These are phyloP conservation scores for Hansenula anomala DNA, from an alignment of 1,139 yeast genomes.

Conservation along the genomic window DNA sequence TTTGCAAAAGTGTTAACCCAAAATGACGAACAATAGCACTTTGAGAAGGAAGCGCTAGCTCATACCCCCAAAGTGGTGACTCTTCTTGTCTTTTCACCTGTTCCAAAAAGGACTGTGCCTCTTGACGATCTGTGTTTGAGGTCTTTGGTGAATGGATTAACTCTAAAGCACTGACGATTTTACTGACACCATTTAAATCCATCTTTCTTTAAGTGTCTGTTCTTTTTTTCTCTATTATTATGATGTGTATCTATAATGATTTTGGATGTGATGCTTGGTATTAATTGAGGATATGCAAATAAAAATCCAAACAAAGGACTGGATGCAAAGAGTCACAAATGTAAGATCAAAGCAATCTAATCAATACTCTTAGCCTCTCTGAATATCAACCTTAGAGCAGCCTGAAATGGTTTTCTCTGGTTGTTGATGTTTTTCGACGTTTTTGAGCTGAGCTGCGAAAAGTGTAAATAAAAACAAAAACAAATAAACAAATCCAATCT, in stretches of 20 bases:
- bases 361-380: too few species aligned
- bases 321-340: too few species aligned
- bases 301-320: too few species aligned
- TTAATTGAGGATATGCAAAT: too few species aligned
- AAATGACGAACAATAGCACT: slow-evolving; percentile 79
- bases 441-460: neutral
- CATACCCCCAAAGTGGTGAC: slow-evolving; percentile 92
- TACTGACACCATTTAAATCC: slow-evolving; percentile 17
- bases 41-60: slow-evolving; percentile 64
- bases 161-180: slow-evolving; percentile 64
- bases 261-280: too few species aligned
- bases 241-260: too few species aligned
- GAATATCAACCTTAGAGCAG: too few species aligned
- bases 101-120: slow-evolving; percentile 73
- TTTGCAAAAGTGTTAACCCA: slow-evolving; percentile 77
- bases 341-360: too few species aligned
- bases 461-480: neutral
- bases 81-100: slow-evolving; percentile 71
- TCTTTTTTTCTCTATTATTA: too few species aligned
- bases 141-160: slow-evolving; percentile 74
- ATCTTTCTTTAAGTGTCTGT: slow-evolving; percentile 3
- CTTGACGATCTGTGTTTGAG: slow-evolving; percentile 55
- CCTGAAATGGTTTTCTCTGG: too few species aligned
- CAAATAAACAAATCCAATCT: too few species aligned
- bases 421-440: too few species aligned